Evolutionary conservation across 306 rosid genomes (phyloP).

Genomic region (Pyrus communis): DNA sequence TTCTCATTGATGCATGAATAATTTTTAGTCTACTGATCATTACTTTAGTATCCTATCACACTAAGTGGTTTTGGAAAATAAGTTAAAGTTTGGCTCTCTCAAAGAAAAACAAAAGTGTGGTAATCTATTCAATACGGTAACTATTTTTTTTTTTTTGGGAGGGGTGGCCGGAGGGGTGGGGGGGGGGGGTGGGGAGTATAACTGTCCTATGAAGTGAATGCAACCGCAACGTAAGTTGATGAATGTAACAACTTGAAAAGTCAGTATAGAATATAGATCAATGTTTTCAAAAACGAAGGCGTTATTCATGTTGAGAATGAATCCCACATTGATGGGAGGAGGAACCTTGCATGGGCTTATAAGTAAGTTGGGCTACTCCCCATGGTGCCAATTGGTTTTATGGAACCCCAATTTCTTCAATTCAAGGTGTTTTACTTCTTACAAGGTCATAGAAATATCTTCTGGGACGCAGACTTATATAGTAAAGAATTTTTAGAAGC

Average conservation of each 20-base stretch:
- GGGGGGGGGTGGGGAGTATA: background rate
- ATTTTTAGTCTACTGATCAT: background rate
- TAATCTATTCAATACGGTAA: background rate
- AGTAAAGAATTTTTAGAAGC: background rate
- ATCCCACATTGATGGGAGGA: too few species aligned
- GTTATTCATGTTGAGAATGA: background rate
- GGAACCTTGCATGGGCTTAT: too few species aligned
- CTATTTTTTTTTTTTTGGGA: background rate
- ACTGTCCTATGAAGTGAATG: background rate
- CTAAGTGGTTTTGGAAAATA: background rate
- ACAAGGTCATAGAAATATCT: background rate
- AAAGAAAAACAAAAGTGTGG: background rate
- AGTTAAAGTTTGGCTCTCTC: background rate
- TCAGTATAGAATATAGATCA: background rate
- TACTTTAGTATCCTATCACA: background rate
- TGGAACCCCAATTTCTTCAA: too few species aligned
- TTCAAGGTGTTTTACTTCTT: background rate
- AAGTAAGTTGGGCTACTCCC: too few species aligned
- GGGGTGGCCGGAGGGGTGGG: too few species aligned
- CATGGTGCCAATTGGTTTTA: too few species aligned
- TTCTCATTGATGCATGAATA: background rate
- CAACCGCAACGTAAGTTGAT: background rate
- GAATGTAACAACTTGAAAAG: background rate
- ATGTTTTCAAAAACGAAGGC: background rate
- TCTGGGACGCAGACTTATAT: background rate